A percentile compares a stretch with the other conserved stretches of the same genome.
Conservation (phyloP, 129 eudicot genomes). For the Scalesia atractyloides region DNA sequence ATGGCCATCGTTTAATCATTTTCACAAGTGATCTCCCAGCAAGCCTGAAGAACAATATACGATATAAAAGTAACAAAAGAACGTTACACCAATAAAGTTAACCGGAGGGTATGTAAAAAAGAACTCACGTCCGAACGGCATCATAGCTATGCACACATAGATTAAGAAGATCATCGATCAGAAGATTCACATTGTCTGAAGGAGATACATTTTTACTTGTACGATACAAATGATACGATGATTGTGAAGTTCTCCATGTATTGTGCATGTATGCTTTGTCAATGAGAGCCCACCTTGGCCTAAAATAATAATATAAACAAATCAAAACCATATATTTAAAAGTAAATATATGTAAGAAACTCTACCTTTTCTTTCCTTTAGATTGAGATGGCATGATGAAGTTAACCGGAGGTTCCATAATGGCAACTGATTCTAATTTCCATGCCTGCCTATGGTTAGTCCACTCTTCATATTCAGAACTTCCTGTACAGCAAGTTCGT, state of each 20-base stretch:
- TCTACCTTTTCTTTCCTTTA: constrained; percentile 80
- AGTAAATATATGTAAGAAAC: background rate
- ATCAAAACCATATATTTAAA: constrained; percentile 13
- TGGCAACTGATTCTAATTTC: constrained; percentile 94
- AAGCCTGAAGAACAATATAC: constrained; percentile 50
- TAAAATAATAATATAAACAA: constrained; percentile 25
- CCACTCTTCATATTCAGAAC: constrained; percentile 98
- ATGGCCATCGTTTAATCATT: constrained; percentile 96
- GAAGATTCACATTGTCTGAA: constrained; percentile 51
- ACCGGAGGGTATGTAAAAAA: constrained; percentile 1
- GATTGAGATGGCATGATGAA: constrained; percentile 69
- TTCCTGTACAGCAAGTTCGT: constrained; percentile 53
- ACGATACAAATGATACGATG: constrained; percentile 82
- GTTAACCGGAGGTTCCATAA: constrained; percentile 86
- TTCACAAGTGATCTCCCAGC: constrained; percentile 87
- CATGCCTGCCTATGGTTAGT: constrained; percentile 94
- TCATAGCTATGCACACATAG: constrained; percentile 91
- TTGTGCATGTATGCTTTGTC: constrained; percentile 96
- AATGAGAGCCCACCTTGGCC: constrained; percentile 95
- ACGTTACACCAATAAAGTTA: background rate
- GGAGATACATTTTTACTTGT: constrained; percentile 62
- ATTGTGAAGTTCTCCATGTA: constrained; percentile 96
- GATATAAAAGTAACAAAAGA: background rate
- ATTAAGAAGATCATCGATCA: constrained; percentile 84
- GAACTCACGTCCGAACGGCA: constrained; percentile 85